Conservation (phyloP, 2,329 filamentous ascomycete genomes). For the Aspergillus uvarum region DNA sequence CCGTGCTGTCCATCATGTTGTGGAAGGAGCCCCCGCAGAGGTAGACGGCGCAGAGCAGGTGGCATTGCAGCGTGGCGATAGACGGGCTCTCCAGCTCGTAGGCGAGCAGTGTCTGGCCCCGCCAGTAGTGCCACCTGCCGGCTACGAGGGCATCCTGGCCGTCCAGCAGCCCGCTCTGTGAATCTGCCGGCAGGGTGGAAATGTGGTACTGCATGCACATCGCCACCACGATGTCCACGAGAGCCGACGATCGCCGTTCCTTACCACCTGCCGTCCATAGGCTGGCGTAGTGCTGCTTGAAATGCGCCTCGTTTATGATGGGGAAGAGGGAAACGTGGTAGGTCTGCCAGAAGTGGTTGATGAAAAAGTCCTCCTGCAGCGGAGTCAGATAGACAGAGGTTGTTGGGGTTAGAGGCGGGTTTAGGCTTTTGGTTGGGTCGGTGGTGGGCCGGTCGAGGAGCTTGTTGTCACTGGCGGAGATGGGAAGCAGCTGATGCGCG, state of each 20-base stretch:
- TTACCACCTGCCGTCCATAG: constrained; percentile 13
- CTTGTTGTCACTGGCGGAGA: constrained; percentile 19
- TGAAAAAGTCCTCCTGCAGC: constrained; percentile 24
- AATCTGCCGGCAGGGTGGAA: constrained; percentile 1
- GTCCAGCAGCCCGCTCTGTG: not conserved
- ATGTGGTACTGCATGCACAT: constrained; percentile 25
- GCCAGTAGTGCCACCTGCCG: constrained; percentile 9
- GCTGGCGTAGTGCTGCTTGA: constrained; percentile 21
- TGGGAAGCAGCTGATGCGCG: constrained; percentile 32
- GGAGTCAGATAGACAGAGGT: constrained; percentile 9
- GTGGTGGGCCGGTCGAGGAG: constrained; percentile 10
- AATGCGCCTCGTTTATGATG: constrained; percentile 22
- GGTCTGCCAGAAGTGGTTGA: constrained; percentile 22
- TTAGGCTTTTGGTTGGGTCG: constrained; percentile 5
- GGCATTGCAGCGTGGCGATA: constrained; percentile 6
- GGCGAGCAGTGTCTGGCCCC: constrained; percentile 1
- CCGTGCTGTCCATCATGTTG: constrained; percentile 6
- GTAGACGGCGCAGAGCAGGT: constrained; percentile 6
- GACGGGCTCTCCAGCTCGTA: constrained; percentile 8
- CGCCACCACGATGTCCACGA: constrained; percentile 23
- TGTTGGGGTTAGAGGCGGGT: not conserved
- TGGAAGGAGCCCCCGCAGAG: constrained; percentile 6
- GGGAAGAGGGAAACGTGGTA: constrained; percentile 18
- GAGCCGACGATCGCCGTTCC: constrained; percentile 16
- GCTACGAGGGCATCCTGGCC: constrained; percentile 1